These are phyloP conservation scores for Spathaspora girioi DNA, from an alignment of 805 yeast genomes.

Conservation along the genomic window DNA sequence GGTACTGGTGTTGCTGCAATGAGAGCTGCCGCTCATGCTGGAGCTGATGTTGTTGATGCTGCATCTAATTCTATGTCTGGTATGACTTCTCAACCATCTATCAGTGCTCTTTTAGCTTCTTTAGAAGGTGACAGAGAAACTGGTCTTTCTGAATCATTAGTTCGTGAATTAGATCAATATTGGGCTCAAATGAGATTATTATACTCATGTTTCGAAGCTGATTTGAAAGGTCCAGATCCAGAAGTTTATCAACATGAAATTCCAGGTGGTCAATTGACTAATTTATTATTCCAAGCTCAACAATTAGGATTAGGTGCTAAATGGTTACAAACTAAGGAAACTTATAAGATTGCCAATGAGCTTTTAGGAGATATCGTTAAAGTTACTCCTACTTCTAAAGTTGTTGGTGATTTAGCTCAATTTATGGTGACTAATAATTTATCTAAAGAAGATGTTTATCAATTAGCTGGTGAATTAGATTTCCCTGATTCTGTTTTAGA, in stretches of 20 bases:
- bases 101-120: constrained; percentile 89
- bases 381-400: constrained; percentile 99
- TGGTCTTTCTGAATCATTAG: constrained; percentile 61
- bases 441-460: constrained; percentile 76
- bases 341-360: constrained; percentile 87
- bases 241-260: constrained; percentile 98
- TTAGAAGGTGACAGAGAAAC: constrained; percentile 82
- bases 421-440: constrained; percentile 97
- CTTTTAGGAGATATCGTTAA: constrained; percentile 95
- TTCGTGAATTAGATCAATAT: constrained; percentile 85
- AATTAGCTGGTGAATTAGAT: constrained; percentile 85
- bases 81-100: constrained; percentile 96
- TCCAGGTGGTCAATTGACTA: constrained; percentile 99
- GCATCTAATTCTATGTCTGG: constrained; percentile 98
- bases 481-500: constrained; percentile 99
- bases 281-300: constrained; percentile 97
- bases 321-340: constrained; percentile 95
- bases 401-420: constrained; percentile 99
- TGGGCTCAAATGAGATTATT: constrained; percentile 99
- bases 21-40: constrained; percentile 91
- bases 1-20: constrained; percentile 98
- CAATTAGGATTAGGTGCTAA: constrained; percentile 96
- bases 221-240: constrained; percentile 98
- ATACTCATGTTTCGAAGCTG: constrained; percentile 97
- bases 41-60: constrained; percentile 98